Evolutionary conservation across 2,329 filamentous ascomycete genomes (phyloP).

Genomic region (Epichloe brachyelytri): DNA sequence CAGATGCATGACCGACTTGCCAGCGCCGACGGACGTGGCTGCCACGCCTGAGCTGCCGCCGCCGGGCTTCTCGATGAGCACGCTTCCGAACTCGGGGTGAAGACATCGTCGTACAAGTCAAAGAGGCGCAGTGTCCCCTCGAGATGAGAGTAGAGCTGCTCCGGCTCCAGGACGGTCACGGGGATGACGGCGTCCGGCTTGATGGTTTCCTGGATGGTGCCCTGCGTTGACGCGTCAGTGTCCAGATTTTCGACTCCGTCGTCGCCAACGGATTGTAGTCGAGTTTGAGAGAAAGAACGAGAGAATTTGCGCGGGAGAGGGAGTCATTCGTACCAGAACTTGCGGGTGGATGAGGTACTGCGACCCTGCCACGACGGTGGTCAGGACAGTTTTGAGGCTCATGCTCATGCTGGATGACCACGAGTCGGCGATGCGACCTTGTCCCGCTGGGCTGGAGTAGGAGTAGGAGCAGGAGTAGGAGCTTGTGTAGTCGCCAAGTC

Average conservation of each 20-base stretch:
- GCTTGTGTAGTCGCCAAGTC: not conserved
- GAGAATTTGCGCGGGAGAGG: not conserved
- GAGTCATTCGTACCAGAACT: slow-evolving; percentile 16
- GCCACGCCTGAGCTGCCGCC: slow-evolving; percentile 8
- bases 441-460: not conserved
- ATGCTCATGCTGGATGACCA: not conserved
- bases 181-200: slow-evolving; percentile 27
- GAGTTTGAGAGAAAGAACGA: not conserved
- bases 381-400: slow-evolving; percentile 18
- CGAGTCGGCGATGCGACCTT: too few relatives aligned
- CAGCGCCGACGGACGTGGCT: not conserved
- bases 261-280: not conserved
- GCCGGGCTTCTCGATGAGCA: slow-evolving; percentile 26
- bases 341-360: slow-evolving; percentile 28
- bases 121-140: slow-evolving; percentile 21
- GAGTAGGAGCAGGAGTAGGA: not conserved
- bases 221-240: slow-evolving; percentile 13
- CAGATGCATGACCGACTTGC: slow-evolving; percentile 1
- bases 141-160: slow-evolving; percentile 24
- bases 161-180: slow-evolving; percentile 25
- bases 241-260: too few relatives aligned
- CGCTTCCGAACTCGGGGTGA: slow-evolving; percentile 23
- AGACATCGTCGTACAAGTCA: slow-evolving; percentile 25
- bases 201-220: slow-evolving; percentile 28
- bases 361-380: slow-evolving; percentile 23